Evolutionary conservation across 345 rosid species (phyloP).

Genomic region (Theobroma cacao): DNA sequence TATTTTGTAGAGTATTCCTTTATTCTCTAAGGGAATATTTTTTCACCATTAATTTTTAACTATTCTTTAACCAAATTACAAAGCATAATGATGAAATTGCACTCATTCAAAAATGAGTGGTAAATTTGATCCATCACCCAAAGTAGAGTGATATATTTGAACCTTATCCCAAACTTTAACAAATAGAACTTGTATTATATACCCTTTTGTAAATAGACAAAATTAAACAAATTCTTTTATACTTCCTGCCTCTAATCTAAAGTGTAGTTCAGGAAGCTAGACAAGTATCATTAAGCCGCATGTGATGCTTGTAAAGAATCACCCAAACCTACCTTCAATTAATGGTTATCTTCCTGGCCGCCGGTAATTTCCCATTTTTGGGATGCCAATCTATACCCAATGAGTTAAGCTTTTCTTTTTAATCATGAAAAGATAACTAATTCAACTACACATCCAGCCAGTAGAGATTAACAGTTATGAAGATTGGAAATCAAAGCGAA

Average conservation of each 20-base stretch:
- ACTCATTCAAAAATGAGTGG: no score
- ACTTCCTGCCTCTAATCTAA: not conserved
- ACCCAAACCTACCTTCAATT: not conserved
- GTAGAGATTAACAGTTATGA: not conserved
- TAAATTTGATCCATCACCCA: no score
- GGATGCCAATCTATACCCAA: not conserved
- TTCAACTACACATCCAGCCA: not conserved
- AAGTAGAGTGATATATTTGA: no score
- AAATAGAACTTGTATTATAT: not conserved
- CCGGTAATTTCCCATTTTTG: no score
- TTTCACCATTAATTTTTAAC: no score
- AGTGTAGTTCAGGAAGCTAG: not conserved
- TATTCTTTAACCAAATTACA: no score
- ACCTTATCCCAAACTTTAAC: no score
- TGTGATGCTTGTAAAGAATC: not conserved
- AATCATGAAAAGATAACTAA: not conserved
- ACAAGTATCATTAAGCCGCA: not conserved
- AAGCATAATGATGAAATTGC: no score
- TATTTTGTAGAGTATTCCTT: no score
- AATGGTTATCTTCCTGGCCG: not conserved
- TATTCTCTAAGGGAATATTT: no score
- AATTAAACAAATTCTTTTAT: not conserved
- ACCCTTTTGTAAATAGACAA: not conserved
- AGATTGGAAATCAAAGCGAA: slow-evolving; percentile 21
- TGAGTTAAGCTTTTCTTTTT: not conserved